Percentiles rank a stretch among this genome's conserved stretches.
Evolutionary conservation across 2,329 filamentous ascomycete species (phyloP).

Genomic region (Penicillium corylophilum): DNA sequence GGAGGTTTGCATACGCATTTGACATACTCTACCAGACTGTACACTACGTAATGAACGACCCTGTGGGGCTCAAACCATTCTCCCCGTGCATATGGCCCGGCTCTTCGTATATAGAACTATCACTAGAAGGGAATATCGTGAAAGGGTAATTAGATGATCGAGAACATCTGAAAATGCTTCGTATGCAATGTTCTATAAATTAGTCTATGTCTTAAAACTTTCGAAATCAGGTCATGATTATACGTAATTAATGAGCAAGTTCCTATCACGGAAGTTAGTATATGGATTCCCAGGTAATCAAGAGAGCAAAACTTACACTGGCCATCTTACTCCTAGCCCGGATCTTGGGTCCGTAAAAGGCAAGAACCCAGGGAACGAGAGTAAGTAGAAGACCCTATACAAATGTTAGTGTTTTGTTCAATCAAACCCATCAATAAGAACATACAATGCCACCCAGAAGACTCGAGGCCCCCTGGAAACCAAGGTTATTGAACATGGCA

Average conservation of each 20-base stretch:
- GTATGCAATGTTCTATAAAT: conserved; percentile 6
- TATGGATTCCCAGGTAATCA: neutral
- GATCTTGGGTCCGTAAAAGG: conserved; percentile 75
- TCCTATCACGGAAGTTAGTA: conserved; percentile 15
- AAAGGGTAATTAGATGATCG: no score
- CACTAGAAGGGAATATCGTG: no score
- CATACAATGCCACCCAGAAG: conserved; percentile 71
- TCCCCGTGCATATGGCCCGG: neutral
- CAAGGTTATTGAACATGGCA: conserved; percentile 70
- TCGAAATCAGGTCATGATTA: neutral
- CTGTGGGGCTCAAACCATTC: neutral
- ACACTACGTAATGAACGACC: neutral
- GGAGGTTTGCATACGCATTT: neutral
- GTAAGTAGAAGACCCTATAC: conserved; percentile 59
- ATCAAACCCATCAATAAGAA: neutral
- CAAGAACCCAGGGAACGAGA: conserved; percentile 81
- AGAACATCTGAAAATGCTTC: neutral
- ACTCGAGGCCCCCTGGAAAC: conserved; percentile 68
- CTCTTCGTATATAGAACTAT: no score
- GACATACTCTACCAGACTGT: neutral
- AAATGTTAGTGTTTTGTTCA: conserved; percentile 7
- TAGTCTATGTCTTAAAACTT: conserved; percentile 1
- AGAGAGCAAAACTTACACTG: conserved; percentile 46
- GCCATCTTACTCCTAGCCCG: conserved; percentile 75
- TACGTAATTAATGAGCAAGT: conserved; percentile 15